Evolutionary conservation across 495 filamentous ascomycete genomes (phyloP), one percentile per base, ranked within the genome.

Genomic region (Xylaria curta): DNA sequence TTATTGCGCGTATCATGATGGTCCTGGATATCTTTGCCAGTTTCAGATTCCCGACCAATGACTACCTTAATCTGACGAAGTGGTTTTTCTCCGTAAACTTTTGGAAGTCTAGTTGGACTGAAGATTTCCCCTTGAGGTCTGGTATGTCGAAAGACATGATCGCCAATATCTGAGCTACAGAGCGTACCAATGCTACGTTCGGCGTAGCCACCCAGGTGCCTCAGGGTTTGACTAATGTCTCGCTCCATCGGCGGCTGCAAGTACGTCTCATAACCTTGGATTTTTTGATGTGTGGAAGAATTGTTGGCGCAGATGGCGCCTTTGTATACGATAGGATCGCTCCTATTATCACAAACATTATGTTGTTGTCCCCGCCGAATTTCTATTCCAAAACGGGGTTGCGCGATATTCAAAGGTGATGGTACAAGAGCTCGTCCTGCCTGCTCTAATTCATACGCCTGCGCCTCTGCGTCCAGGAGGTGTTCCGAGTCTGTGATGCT

Each of bases 401-500:
- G 60, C 21, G 36, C 10, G 4, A 65, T 28, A 28, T 65, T 58
- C 3, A 66, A 62, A 31, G 61, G 71, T 6, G 54, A 53, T 47
- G 38, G 76, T 31, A 38, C 47, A 44, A 61, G 46, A 13, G 61
- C 61, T 36, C 54, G 42, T 13, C 70, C 58, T 17, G 31, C 67
- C 26, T 60, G 26, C 2, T 67, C 71, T 9, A 70, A 44, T 10
- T 74, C 69, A 24, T 69, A n/a, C 28, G 46, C 72, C 24, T 78
- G 76, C n/a, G 70, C 74, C 13, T 78, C 71, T 8, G 61, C 66
- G n/a, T 76, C 56, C 1, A 78, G 73, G 9, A 78, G 71, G 33
- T 75, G 68, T 15, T 78, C 70, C 2, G 76, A 78, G 53, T 78
- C 59, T 26, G 70, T 69, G n/a, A 75, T 19, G 17, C 70, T 77